A percentile compares a stretch with the other conserved stretches of the same genome.
Evolutionary conservation across 306 rosid species (phyloP).

Genomic region (Casuarina glauca): DNA sequence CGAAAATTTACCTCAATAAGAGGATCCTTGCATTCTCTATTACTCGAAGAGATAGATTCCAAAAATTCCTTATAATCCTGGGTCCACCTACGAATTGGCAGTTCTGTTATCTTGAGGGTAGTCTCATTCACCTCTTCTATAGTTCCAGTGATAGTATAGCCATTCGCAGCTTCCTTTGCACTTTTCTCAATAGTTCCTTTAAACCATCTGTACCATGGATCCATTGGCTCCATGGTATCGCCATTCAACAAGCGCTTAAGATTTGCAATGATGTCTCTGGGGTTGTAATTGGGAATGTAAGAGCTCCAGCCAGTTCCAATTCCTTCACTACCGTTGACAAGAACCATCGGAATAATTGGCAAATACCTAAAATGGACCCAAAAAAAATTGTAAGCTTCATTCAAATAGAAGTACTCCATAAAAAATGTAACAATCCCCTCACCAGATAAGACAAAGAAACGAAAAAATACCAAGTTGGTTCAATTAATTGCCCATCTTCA

Average conservation of each 20-base stretch:
- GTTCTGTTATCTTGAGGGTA: constrained; percentile 63
- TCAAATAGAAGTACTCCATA: neutral
- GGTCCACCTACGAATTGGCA: constrained; percentile 91
- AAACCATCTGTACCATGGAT: constrained; percentile 97
- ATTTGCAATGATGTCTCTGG: constrained; percentile 82
- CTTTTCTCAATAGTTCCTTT: constrained; percentile 69
- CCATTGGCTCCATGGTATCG: constrained; percentile 70
- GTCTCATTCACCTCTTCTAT: constrained; percentile 63
- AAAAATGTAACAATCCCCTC: neutral
- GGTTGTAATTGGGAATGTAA: constrained; percentile 85
- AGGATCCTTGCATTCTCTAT: constrained; percentile 73
- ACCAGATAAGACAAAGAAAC: neutral
- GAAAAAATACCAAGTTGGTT: constrained; percentile 71
- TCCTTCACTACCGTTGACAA: constrained; percentile 96
- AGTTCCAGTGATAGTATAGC: constrained; percentile 60
- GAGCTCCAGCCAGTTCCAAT: constrained; percentile 97
- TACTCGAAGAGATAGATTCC: constrained; percentile 68
- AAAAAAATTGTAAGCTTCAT: neutral
- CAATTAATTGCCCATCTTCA: constrained; percentile 87
- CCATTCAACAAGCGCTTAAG: constrained; percentile 65
- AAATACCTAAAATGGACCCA: constrained; percentile 55
- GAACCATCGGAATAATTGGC: constrained; percentile 84
- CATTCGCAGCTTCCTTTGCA: constrained; percentile 56
- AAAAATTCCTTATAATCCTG: constrained; percentile 89
- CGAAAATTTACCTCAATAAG: constrained; percentile 59